Evolutionary conservation across 441 rosid species (phyloP).

Genomic region (Pelargonium fulgidum): DNA sequence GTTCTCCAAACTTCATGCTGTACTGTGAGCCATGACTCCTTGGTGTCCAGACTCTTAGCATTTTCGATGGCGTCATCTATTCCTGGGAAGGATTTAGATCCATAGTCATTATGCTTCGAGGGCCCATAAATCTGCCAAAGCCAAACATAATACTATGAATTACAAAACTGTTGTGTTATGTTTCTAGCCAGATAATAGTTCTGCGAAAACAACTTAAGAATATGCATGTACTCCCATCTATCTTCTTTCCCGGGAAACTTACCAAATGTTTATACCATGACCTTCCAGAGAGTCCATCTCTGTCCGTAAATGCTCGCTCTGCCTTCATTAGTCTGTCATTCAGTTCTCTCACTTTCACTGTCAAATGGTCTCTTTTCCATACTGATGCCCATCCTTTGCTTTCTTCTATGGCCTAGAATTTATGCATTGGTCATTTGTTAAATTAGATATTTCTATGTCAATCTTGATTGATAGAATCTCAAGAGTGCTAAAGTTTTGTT

Average conservation of each 20-base stretch:
- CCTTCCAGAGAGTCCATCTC: conserved; percentile 59
- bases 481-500: neutral
- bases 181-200: too few species aligned
- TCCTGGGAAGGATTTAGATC: conserved; percentile 66
- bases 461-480: conserved; percentile 11
- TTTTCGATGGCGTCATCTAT: conserved; percentile 51
- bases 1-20: conserved; percentile 83
- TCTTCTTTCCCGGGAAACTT: conserved; percentile 17
- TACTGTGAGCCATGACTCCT: conserved; percentile 50
- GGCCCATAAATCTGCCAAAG: conserved; percentile 54
- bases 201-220: too few species aligned
- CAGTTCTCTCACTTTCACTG: conserved; percentile 45
- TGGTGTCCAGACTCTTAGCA: conserved; percentile 43
- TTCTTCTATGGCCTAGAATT: conserved; percentile 42
- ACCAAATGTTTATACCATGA: conserved; percentile 85
- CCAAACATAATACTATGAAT: neutral
- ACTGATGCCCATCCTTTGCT: conserved; percentile 34
- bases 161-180: too few species aligned
- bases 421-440: conserved; percentile 8
- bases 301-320: conserved; percentile 69
- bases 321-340: conserved; percentile 85
- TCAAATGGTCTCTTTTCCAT: conserved; percentile 27
- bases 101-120: conserved; percentile 59
- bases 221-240: too few species aligned
- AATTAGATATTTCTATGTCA: neutral